A percentile compares a stretch with the other conserved stretches of the same genome.
These are phyloP conservation scores for Phytophthora multivora DNA, from an alignment of 352 stramenopile species.

Conservation along the genomic window DNA sequence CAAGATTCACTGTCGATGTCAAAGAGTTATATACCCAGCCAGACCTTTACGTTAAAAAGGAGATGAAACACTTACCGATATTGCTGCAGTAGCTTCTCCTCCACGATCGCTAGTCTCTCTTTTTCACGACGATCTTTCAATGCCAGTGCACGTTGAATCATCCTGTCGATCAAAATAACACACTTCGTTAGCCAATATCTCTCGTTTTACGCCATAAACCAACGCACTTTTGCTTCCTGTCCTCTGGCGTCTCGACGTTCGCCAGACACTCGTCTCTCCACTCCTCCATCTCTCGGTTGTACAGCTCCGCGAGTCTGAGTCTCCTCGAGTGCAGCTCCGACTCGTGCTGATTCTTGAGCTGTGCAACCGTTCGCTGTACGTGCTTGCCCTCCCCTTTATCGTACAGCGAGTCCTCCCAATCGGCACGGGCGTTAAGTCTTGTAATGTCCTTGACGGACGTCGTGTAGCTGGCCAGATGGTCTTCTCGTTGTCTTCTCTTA, in stretches of 20 bases:
- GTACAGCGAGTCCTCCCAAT: conserved; percentile 74
- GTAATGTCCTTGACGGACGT: conserved; percentile 56
- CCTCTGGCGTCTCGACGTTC: conserved; percentile 79
- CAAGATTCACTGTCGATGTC: conserved; percentile 55
- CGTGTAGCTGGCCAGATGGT: conserved; percentile 57
- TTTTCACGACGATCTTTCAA: conserved; percentile 70
- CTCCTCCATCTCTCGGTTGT: conserved; percentile 77
- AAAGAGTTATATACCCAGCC: not conserved
- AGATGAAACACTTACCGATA: conserved; percentile 49
- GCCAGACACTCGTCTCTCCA: conserved; percentile 69
- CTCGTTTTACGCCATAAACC: not conserved
- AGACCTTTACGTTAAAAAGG: too few species aligned
- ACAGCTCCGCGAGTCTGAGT: conserved; percentile 72
- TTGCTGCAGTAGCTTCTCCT: conserved; percentile 79
- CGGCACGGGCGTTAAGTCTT: conserved; percentile 60
- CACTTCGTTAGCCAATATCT: not conserved
- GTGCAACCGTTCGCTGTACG: conserved; percentile 44
- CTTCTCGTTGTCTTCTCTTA: conserved; percentile 73
- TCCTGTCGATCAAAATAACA: conserved; percentile 32
- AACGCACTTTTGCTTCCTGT: conserved; percentile 75
- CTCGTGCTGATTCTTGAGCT: conserved; percentile 80
- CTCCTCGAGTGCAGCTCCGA: conserved; percentile 68
- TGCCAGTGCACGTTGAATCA: conserved; percentile 77
- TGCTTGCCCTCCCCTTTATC: conserved; percentile 56
- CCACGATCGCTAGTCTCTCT: conserved; percentile 61